A percentile compares a stretch with the other conserved stretches of the same genome.
phyloP scores from a whole-genome alignment of 371 early-diverging fungal species.

The Mortierella sp. region DNA sequence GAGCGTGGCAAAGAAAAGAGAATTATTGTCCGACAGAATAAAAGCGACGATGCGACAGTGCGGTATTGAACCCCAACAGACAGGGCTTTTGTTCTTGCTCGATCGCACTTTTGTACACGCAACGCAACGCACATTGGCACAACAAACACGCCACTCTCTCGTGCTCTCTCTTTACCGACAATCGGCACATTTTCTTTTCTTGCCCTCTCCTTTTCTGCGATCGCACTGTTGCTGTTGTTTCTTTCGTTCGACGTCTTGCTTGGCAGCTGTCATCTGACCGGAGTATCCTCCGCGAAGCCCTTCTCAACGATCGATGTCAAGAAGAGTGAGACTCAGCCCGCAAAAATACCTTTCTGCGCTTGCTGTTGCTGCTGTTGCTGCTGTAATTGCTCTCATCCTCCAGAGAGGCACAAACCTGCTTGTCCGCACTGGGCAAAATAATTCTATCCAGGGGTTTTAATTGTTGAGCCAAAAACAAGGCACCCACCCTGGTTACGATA shows the following conservation, averaged over 20 bases:
- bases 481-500: neutral
- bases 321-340: neutral
- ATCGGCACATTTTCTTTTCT: neutral
- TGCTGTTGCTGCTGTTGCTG: too few species aligned
- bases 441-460: neutral
- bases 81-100: neutral
- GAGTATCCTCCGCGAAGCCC: neutral
- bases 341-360: neutral
- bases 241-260: too few species aligned
- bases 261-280: neutral
- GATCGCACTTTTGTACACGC: neutral
- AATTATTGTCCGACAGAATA: neutral
- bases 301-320: neutral
- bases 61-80: neutral
- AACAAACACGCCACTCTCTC: neutral
- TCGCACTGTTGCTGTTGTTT: neutral
- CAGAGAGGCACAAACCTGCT: neutral
- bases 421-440: constrained; percentile 9
- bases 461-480: neutral
- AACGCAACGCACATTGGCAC: neutral
- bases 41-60: constrained; percentile 5
- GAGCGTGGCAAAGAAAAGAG: neutral
- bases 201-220: too few species aligned
- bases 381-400: neutral
- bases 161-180: neutral